Evolutionary conservation across 177 flowering plant genomes (phyloP), one percentile per base, ranked within the genome.

Genomic region (Vitis hybrid): DNA sequence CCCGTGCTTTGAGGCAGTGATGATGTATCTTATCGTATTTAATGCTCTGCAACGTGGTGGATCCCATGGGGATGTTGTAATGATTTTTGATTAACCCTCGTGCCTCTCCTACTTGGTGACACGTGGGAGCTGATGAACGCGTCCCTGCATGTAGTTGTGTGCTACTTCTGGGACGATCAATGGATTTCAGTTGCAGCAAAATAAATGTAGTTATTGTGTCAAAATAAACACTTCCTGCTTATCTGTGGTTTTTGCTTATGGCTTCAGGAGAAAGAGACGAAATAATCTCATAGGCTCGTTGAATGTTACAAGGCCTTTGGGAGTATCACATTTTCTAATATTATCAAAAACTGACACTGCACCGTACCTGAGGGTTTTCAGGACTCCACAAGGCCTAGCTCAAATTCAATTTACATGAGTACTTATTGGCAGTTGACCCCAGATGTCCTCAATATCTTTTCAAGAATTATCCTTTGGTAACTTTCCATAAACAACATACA

Each of bases 301-400:
- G 79, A 95, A 93, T 82, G 86, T 95, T 76, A 89, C 98, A 19
- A 94, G 97, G 65, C 96, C 97, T 14, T 87, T 95, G 99, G 94
- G 97, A 66, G 97, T 93, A 12, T 86, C 99, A 9, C 97, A 95
- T 82, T 95, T 95, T 75, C 83, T 95, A 60, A 91, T 93, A 15
- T 68, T 95, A 70, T 93, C 98, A 14, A 95, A 95, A 84, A 91
- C 92, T 59, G 83, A 75, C 18, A 21, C 80, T 71, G 79, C 92
- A 45, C 88, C 98, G 18, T 90, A 85, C 72, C 72, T 95, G 75
- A 87, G 87, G 70, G 98, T 95, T 75, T 97, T 92, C 62, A 89
- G 86, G 71, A 89, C 97, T 14, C 97, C 98, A 11, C 98, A 95
- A 75, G 98, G 98, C 49, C 99, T 98, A 12, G 91, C 97, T 60